Evolutionary conservation across 192 early-diverging fungal genomes (phyloP).

Genomic region (Entophlyctis helioformis): DNA sequence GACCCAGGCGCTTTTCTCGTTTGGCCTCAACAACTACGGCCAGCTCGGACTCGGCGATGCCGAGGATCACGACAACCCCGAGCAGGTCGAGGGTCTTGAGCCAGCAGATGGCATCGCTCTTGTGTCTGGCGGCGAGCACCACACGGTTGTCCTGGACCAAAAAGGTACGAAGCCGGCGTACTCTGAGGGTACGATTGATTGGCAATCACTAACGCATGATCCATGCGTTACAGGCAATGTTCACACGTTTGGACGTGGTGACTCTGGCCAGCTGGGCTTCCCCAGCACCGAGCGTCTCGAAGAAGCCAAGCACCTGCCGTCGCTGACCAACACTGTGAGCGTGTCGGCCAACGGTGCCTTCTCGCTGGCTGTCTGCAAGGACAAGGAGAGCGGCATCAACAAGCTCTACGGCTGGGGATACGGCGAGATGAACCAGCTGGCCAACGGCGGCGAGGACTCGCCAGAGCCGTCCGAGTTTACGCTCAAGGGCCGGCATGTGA

Average conservation of each 20-base stretch:
- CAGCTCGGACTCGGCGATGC: conserved; percentile 63
- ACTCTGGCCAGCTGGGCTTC: conserved; percentile 72
- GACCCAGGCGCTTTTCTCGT: conserved; percentile 54
- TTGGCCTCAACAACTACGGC: conserved; percentile 85
- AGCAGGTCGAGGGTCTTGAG: conserved; percentile 36
- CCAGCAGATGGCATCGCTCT: conserved; percentile 27
- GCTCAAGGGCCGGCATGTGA: conserved; percentile 50
- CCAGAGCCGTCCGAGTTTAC: conserved; percentile 49
- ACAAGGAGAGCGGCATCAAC: conserved; percentile 5
- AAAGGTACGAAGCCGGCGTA: conserved; percentile 31
- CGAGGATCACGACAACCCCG: conserved; percentile 35
- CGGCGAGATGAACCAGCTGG: conserved; percentile 72
- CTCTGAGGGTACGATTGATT: background rate
- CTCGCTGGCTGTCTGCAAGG: conserved; percentile 21
- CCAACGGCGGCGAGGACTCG: conserved; percentile 68
- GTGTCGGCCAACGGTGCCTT: conserved; percentile 46
- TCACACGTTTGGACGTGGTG: conserved; percentile 75
- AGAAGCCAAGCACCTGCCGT: conserved; percentile 39
- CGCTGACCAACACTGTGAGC: conserved; percentile 21
- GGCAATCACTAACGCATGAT: background rate
- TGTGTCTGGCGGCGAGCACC: conserved; percentile 79
- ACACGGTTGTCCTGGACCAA: conserved; percentile 62
- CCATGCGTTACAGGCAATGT: conserved; percentile 30
- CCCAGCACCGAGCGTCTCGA: conserved; percentile 19
- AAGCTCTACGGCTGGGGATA: conserved; percentile 82